These are phyloP conservation scores for Haplographium delicatum DNA, from an alignment of 495 filamentous ascomycete genomes.

Conservation along the genomic window DNA sequence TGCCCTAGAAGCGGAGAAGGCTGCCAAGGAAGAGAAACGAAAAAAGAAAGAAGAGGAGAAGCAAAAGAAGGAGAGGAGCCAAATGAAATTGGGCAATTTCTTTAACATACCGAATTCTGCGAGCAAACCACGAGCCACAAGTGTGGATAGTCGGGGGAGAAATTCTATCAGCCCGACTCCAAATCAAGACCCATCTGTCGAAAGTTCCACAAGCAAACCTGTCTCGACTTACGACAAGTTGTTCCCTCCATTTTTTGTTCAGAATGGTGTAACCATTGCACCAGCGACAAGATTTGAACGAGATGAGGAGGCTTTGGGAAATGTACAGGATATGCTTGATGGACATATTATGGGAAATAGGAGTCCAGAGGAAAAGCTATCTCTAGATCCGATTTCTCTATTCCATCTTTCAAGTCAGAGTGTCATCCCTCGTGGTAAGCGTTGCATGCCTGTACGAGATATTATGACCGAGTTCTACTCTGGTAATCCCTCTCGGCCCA, in stretches of 20 bases:
- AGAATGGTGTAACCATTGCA: constrained; percentile 61
- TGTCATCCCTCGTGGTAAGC: constrained; percentile 44
- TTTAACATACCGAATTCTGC: constrained; percentile 52
- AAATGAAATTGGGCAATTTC: constrained; percentile 42
- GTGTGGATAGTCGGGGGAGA: constrained; percentile 28
- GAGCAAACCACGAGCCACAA: constrained; percentile 23
- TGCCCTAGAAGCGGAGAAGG: constrained; percentile 21
- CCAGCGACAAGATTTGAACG: constrained; percentile 38
- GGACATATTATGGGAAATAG: constrained; percentile 35
- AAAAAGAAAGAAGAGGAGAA: constrained; percentile 58
- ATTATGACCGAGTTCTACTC: constrained; percentile 49
- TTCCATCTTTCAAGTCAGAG: constrained; percentile 54
- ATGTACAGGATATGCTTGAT: constrained; percentile 45
- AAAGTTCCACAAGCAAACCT: constrained; percentile 24
- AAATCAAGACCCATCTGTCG: constrained; percentile 2
- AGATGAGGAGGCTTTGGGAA: constrained; percentile 49
- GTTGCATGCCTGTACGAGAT: constrained; percentile 52
- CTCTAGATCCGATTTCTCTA: constrained; percentile 50
- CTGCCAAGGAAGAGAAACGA: constrained; percentile 30
- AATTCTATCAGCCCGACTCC: constrained; percentile 19
- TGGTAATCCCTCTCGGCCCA: constrained; percentile 26
- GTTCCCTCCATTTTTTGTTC: constrained; percentile 76
- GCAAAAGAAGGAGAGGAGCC: constrained; percentile 57
- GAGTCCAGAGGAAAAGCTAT: constrained; percentile 24
- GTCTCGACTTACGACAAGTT: constrained; percentile 56